These are phyloP conservation scores for Volvox carteri DNA, from an alignment of 163 green algal genomes.

Conservation along the genomic window DNA sequence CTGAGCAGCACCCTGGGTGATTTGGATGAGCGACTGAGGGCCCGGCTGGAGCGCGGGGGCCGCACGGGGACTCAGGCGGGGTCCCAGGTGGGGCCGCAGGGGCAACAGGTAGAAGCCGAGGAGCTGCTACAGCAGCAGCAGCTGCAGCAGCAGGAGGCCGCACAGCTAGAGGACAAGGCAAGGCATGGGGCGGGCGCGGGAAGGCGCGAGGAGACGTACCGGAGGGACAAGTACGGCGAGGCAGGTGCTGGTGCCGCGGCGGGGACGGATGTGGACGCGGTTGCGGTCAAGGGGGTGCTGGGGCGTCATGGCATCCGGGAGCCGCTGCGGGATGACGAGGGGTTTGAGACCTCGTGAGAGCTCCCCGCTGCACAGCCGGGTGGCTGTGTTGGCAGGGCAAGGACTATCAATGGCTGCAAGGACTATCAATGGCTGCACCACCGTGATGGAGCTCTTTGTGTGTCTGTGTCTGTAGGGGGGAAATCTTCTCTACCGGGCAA, in stretches of 20 bases:
- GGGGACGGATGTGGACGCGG: background rate
- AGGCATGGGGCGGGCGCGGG: background rate
- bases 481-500: too few relatives aligned
- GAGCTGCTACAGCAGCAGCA: conserved; percentile 37
- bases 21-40: background rate
- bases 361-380: too few relatives aligned
- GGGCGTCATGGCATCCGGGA: background rate
- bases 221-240: conserved; percentile 8
- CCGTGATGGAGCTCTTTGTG: too few relatives aligned
- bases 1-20: conserved; percentile 35
- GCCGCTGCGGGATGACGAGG: background rate
- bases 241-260: too few relatives aligned
- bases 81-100: too few relatives aligned
- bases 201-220: conserved; percentile 36
- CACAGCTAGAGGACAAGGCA: conserved; percentile 33
- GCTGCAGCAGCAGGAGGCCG: conserved; percentile 36
- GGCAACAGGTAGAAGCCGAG: too few relatives aligned
- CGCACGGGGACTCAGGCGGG: too few relatives aligned
- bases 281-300: background rate
- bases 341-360: too few relatives aligned
- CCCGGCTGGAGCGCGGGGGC: background rate
- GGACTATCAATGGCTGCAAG: too few relatives aligned
- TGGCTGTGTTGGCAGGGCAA: too few relatives aligned
- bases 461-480: too few relatives aligned
- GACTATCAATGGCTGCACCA: too few relatives aligned